These are phyloP conservation scores for Penicillium odoratum DNA, from an alignment of 495 filamentous ascomycete genomes.

Conservation along the genomic window DNA sequence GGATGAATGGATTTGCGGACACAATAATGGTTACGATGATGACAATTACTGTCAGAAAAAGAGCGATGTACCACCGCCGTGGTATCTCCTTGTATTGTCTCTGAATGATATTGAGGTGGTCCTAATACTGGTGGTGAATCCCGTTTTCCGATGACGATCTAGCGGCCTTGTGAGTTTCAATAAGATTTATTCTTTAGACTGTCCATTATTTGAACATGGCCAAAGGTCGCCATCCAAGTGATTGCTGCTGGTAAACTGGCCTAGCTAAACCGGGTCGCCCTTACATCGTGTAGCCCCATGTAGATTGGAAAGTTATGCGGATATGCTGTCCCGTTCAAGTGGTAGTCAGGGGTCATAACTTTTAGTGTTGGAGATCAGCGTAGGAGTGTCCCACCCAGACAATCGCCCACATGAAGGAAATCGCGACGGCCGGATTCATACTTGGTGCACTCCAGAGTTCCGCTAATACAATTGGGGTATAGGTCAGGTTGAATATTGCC, in stretches of 20 bases:
- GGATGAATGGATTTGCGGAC: constrained; percentile 53
- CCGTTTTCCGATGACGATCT: constrained; percentile 23
- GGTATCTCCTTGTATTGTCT: constrained; percentile 56
- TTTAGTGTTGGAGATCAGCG: constrained; percentile 49
- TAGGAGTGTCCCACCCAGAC: constrained; percentile 57
- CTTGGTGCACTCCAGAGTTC: constrained; percentile 53
- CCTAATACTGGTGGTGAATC: constrained; percentile 54
- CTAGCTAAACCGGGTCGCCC: constrained; percentile 59
- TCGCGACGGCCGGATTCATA: constrained; percentile 49
- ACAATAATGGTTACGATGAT: constrained; percentile 48
- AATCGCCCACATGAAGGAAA: constrained; percentile 60
- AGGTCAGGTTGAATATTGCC: constrained; percentile 52
- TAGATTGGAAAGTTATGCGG: constrained; percentile 51
- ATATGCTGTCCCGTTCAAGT: constrained; percentile 55
- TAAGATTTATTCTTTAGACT: constrained; percentile 38
- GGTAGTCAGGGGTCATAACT: constrained; percentile 47
- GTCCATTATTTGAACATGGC: constrained; percentile 43
- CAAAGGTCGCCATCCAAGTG: constrained; percentile 57
- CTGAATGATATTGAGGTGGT: constrained; percentile 56
- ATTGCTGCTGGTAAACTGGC: constrained; percentile 55
- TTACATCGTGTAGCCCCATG: constrained; percentile 53
- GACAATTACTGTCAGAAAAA: constrained; percentile 49
- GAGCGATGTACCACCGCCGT: constrained; percentile 51
- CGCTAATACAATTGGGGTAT: constrained; percentile 49
- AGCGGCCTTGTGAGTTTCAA: constrained; percentile 25